Evolutionary conservation across 495 filamentous ascomycete genomes (phyloP), one percentile per base, ranked within the genome.

Genomic region (Cercophora newfieldiana): DNA sequence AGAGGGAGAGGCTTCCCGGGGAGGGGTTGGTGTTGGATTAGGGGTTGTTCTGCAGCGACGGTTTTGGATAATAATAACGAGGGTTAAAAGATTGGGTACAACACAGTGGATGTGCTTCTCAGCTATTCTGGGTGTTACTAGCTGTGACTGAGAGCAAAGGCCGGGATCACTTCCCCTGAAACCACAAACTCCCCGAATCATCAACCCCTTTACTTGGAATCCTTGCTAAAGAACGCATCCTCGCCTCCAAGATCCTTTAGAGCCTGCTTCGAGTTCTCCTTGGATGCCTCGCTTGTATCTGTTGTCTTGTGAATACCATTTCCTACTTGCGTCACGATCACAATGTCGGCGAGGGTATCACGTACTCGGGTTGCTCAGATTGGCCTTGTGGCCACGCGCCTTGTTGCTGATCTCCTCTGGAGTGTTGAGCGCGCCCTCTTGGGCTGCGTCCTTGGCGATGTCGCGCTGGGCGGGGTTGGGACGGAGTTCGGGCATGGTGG

Each of bases 401-500:
- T 68, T 29, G 50, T 68, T 68, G 62, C 62, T 65, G 21, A 64
- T n/a, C 62, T 68, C 66, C 57, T 68, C 66, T 0, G 62, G 48
- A 12, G 61, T 28, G 18, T 65, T 28, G 22, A 61, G 24, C 16
- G 62, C 62, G 24, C 37, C 31, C 31, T 68, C 66, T 2, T 47
- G 66, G 19, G 66, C 66, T 12, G 66, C 66, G 33, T 68, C 66
- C 25, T 51, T 29, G 8, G 25, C 8, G 56, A 65, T 68, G 66
- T 68, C 49, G 33, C 66, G 66, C 55, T 64, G 56, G 14, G 44
- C 29, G 56, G 56, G 66, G 33, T 65, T 48, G 10, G 21, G 2
- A n/a, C 62, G 66, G 30, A 65, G 66, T n/a, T 65, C 66, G 3
- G 66, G 66, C 66, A 68, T 68, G 19, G 16, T 68, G 61, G 30